phyloP scores from a whole-genome alignment of 148 eudicot genomes.

The Silene uniflora region DNA sequence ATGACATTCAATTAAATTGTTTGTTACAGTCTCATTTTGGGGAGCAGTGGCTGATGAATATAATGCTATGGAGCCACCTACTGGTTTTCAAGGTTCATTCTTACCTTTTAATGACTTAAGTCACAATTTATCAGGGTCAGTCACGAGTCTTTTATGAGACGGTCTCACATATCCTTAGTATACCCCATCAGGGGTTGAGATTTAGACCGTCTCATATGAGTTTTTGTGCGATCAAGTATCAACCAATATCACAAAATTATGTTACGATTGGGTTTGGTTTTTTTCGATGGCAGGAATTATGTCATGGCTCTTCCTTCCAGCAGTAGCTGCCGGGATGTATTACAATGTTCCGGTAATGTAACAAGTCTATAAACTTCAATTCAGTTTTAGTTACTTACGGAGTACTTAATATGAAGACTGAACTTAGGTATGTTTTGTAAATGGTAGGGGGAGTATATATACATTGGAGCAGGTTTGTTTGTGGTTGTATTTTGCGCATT shows the following conservation, averaged over 20 bases:
- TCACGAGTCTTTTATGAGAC: neutral
- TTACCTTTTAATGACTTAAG: neutral
- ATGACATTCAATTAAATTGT: neutral
- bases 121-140: too few species aligned
- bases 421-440: neutral
- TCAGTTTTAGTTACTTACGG: too few species aligned
- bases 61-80: slow-evolving; percentile 65
- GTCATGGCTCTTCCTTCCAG: slow-evolving; percentile 86
- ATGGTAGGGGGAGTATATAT: slow-evolving; percentile 78
- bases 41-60: slow-evolving; percentile 64
- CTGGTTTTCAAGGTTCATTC: slow-evolving; percentile 75
- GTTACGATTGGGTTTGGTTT: neutral
- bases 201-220: too few species aligned
- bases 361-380: neutral
- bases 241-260: neutral
- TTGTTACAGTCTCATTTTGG: slow-evolving; percentile 59
- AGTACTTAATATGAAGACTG: neutral
- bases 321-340: slow-evolving; percentile 79
- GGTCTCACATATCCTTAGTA: neutral
- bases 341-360: slow-evolving; percentile 66
- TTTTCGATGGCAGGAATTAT: slow-evolving; percentile 51
- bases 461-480: slow-evolving; percentile 86
- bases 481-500: slow-evolving; percentile 59
- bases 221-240: too few species aligned
- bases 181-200: too few species aligned